Evolutionary conservation across 2,329 filamentous ascomycete species (phyloP).

Genomic region (Chrysoporthe deuterocubensis): DNA sequence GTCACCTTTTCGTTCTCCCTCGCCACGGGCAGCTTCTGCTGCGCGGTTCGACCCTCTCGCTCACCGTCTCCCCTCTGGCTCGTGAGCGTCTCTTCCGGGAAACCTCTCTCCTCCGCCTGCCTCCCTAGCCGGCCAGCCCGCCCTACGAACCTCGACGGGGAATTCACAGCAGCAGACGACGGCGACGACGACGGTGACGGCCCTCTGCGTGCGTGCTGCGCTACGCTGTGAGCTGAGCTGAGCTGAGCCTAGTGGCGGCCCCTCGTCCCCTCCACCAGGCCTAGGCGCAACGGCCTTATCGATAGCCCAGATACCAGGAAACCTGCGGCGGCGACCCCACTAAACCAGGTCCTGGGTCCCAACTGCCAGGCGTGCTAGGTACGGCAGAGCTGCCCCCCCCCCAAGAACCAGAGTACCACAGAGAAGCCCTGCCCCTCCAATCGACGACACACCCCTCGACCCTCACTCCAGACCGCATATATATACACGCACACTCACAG

Average conservation of each 20-base stretch:
- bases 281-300: conserved; percentile 14
- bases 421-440: conserved; percentile 7
- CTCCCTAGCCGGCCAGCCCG: not conserved
- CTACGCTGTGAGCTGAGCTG: no score
- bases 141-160: no score
- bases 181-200: not conserved
- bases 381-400: not conserved
- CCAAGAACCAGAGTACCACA: not conserved
- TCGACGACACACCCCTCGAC: conserved; percentile 4
- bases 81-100: no score
- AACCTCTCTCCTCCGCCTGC: not conserved
- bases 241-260: no score
- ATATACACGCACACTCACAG: no score
- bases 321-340: conserved; percentile 2
- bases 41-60: no score
- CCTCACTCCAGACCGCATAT: not conserved
- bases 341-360: not conserved
- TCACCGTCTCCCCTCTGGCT: no score
- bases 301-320: conserved; percentile 16
- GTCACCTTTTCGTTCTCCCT: not conserved
- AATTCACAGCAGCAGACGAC: not conserved
- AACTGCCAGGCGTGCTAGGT: not conserved
- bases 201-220: not conserved
- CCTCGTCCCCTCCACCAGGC: not conserved
- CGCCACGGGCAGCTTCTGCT: not conserved